Evolutionary conservation across 2,329 filamentous ascomycete species (phyloP), one percentile per base, ranked within the genome.

Genomic region (Colletotrichum musae): DNA sequence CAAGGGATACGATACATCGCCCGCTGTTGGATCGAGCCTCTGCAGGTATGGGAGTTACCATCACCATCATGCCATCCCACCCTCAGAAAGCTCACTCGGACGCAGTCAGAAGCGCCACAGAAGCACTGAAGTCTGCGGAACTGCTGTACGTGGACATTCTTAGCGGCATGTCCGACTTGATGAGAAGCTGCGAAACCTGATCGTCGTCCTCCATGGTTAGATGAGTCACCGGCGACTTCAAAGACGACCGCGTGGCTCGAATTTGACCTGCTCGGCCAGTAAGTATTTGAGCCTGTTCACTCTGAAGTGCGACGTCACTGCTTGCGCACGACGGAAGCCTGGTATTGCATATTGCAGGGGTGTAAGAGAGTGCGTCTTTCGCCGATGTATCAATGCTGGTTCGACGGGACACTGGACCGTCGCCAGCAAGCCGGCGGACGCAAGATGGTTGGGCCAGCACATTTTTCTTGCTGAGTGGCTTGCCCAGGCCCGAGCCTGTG

Each of bases 81-180:
- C 21, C 32, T 36, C 32, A 36, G 32, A 36, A 36, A 36, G 32
- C 32, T 36, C 32, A 36, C 41, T 43, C 16, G n/a, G n/a, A 47
- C 43, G 26, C 56, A 16, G 41, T 48, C 21, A 58, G 56, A 48
- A 48, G 6, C 56, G 56, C 24, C 56, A 58, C 56, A 24, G 12
- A 2, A 9, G 45, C 45, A 43, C 13, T 15, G 5, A 15, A 15
- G 41, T 43, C 16, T 6, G 45, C 15, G 10, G 18, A 10, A 18
- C 18, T 2, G n/a, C 16, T 48, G 18, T 6, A 10, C 32, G n/a
- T 18, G 15, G 12, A 21, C 9, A 24, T 48, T 36, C 32, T 16
- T 12, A 16, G 5, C 45, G 45, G n/a, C n/a, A 48, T 48, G 45
- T 10, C 45, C n/a, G 45, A n/a, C n/a, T 3, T n/a, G n/a, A 10